These are phyloP conservation scores for Penicillium samsonianum DNA, from an alignment of 495 filamentous ascomycete species.

Conservation along the genomic window DNA sequence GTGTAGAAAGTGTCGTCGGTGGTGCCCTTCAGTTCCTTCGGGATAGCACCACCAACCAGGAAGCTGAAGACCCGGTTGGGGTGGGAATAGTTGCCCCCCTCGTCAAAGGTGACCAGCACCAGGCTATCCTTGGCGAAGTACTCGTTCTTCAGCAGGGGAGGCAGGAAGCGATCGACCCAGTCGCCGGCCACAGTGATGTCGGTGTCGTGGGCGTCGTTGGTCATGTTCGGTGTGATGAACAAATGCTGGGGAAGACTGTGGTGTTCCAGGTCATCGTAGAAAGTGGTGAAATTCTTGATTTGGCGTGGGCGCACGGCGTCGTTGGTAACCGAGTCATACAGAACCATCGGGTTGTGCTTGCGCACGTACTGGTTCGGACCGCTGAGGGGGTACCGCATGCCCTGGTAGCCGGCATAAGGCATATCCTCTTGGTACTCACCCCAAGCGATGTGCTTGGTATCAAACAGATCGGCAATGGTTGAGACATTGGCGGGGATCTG, in stretches of 20 bases:
- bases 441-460: constrained; percentile 68
- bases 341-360: constrained; percentile 71
- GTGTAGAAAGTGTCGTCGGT: constrained; percentile 68
- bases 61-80: constrained; percentile 61
- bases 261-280: constrained; percentile 58
- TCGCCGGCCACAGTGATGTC: constrained; percentile 59
- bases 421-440: constrained; percentile 68
- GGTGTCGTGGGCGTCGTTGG: constrained; percentile 71
- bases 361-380: constrained; percentile 69
- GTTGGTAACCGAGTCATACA: constrained; percentile 59
- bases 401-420: constrained; percentile 69
- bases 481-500: constrained; percentile 61
- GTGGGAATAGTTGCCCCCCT: constrained; percentile 56
- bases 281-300: constrained; percentile 69
- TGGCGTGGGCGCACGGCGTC: constrained; percentile 55
- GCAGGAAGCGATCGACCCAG: constrained; percentile 61
- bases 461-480: constrained; percentile 68
- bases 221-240: constrained; percentile 79
- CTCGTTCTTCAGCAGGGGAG: constrained; percentile 60
- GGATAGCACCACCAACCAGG: constrained; percentile 67
- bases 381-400: constrained; percentile 49
- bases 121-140: constrained; percentile 72
- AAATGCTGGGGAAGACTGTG: constrained; percentile 68
- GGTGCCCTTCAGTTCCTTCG: constrained; percentile 56
- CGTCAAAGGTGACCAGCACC: constrained; percentile 69